Evolutionary conservation across 2,329 filamentous ascomycete species (phyloP).

Genomic region (Penicillium sp.): DNA sequence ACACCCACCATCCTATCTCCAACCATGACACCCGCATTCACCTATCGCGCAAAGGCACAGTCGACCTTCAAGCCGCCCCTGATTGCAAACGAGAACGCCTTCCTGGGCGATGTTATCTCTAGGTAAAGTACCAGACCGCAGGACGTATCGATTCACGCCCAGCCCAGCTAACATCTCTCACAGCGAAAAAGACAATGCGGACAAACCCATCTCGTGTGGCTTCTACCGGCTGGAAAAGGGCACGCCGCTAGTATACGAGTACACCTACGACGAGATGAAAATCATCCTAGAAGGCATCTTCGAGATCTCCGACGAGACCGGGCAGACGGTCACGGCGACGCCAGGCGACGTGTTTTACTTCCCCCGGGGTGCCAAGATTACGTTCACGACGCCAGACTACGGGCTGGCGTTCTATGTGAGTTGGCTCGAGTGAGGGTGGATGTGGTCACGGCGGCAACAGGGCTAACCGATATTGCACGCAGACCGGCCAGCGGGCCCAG

Average conservation of each 20-base stretch:
- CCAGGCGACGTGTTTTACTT: slow-evolving; percentile 68
- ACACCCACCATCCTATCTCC: background rate
- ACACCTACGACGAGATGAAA: slow-evolving; percentile 72
- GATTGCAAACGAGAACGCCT: slow-evolving; percentile 67
- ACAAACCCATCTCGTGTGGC: slow-evolving; percentile 61
- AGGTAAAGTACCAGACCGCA: slow-evolving; percentile 40
- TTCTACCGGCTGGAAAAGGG: slow-evolving; percentile 68
- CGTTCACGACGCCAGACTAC: slow-evolving; percentile 61
- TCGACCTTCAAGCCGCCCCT: slow-evolving; percentile 61
- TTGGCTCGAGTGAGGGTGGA: slow-evolving; percentile 15
- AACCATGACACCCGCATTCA: slow-evolving; percentile 45
- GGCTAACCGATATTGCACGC: slow-evolving; percentile 15
- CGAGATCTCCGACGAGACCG: slow-evolving; percentile 62
- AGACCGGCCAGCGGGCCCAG: slow-evolving; percentile 35
- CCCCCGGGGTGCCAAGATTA: slow-evolving; percentile 63
- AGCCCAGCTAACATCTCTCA: background rate
- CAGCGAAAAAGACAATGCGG: slow-evolving; percentile 54
- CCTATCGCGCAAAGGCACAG: slow-evolving; percentile 58
- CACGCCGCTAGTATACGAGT: slow-evolving; percentile 64
- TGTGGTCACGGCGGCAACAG: background rate
- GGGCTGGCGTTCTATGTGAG: slow-evolving; percentile 59
- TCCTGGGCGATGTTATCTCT: slow-evolving; percentile 60
- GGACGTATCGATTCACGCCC: background rate
- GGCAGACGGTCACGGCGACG: slow-evolving; percentile 56
- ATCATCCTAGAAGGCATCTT: slow-evolving; percentile 68